Percentiles rank a stretch among this genome's conserved stretches.
Evolutionary conservation across 2,329 filamentous ascomycete species (phyloP).

Genomic region (Penicillium fuscoglaucum): DNA sequence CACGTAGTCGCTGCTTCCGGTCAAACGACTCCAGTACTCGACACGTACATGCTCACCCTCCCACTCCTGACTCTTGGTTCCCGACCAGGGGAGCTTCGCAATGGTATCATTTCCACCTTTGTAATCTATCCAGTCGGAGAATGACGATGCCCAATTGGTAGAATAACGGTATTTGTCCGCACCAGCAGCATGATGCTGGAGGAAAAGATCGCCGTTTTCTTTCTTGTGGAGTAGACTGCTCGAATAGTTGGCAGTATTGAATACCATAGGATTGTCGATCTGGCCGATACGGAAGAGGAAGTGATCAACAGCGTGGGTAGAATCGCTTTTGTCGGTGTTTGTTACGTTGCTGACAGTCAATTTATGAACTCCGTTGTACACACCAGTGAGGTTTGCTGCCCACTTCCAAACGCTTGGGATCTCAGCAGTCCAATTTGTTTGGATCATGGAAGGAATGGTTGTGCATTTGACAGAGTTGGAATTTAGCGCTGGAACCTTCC

Average conservation of each 20-base stretch:
- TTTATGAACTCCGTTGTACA: slow-evolving; percentile 62
- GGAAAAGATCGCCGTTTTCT: slow-evolving; percentile 45
- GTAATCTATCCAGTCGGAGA: slow-evolving; percentile 60
- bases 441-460: slow-evolving; percentile 34
- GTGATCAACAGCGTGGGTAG: slow-evolving; percentile 57
- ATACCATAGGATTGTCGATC: slow-evolving; percentile 60
- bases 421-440: slow-evolving; percentile 49
- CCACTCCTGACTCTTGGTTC: slow-evolving; percentile 60
- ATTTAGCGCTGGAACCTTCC: slow-evolving; percentile 47
- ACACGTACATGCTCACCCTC: slow-evolving; percentile 62
- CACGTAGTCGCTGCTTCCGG: slow-evolving; percentile 60
- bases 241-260: slow-evolving; percentile 61
- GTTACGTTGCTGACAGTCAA: slow-evolving; percentile 58
- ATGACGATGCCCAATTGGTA: slow-evolving; percentile 61
- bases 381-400: slow-evolving; percentile 54
- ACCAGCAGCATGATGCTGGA: slow-evolving; percentile 61
- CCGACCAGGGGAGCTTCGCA: slow-evolving; percentile 54
- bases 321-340: slow-evolving; percentile 37
- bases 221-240: slow-evolving; percentile 52
- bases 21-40: slow-evolving; percentile 62
- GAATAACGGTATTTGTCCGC: slow-evolving; percentile 64
- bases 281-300: slow-evolving; percentile 64
- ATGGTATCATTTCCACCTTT: slow-evolving; percentile 53
- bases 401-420: slow-evolving; percentile 57
- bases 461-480: slow-evolving; percentile 48